phyloP scores from a whole-genome alignment of 2,329 filamentous ascomycete species.

The Aspergillus brunneoviolaceus region DNA sequence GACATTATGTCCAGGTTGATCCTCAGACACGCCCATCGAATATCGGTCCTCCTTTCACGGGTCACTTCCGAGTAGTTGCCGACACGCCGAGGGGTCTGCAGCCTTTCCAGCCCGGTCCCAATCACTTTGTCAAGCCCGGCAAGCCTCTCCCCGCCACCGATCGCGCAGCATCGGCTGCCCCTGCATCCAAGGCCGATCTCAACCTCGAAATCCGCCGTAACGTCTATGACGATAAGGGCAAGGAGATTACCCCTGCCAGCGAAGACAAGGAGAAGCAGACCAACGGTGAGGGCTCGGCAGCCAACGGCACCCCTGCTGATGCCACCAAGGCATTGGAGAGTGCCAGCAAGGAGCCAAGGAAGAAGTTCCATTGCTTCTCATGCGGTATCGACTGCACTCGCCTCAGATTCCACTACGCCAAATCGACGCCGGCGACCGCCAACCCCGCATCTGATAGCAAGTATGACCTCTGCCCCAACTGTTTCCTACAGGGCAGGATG shows the following conservation, averaged over 20 bases:
- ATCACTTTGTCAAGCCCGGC: slow-evolving; percentile 63
- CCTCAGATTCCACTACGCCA: slow-evolving; percentile 69
- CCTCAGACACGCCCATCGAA: slow-evolving; percentile 92
- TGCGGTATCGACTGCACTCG: slow-evolving; percentile 88
- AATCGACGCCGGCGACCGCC: slow-evolving; percentile 56
- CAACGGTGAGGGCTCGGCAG: slow-evolving; percentile 71
- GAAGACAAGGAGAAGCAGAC: slow-evolving; percentile 65
- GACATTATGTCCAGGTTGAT: slow-evolving; percentile 67
- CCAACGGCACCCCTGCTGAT: slow-evolving; percentile 60
- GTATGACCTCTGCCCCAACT: slow-evolving; percentile 88
- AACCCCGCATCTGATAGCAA: slow-evolving; percentile 63
- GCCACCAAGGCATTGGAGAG: slow-evolving; percentile 64
- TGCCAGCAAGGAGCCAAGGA: slow-evolving; percentile 62
- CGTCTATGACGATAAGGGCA: slow-evolving; percentile 89
- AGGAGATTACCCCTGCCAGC: slow-evolving; percentile 70
- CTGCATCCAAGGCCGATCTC: slow-evolving; percentile 72
- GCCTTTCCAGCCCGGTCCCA: slow-evolving; percentile 87
- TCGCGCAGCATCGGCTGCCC: slow-evolving; percentile 62
- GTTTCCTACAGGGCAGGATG: slow-evolving; percentile 80
- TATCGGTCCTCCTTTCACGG: slow-evolving; percentile 93
- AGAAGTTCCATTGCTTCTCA: slow-evolving; percentile 76
- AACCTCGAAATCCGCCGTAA: slow-evolving; percentile 94
- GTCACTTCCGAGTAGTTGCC: slow-evolving; percentile 93
- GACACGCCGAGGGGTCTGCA: slow-evolving; percentile 94
- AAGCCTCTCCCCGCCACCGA: slow-evolving; percentile 70